Base-by-base conservation (phyloP, 805 yeast species). In the Lipomyces sp. region DNA sequence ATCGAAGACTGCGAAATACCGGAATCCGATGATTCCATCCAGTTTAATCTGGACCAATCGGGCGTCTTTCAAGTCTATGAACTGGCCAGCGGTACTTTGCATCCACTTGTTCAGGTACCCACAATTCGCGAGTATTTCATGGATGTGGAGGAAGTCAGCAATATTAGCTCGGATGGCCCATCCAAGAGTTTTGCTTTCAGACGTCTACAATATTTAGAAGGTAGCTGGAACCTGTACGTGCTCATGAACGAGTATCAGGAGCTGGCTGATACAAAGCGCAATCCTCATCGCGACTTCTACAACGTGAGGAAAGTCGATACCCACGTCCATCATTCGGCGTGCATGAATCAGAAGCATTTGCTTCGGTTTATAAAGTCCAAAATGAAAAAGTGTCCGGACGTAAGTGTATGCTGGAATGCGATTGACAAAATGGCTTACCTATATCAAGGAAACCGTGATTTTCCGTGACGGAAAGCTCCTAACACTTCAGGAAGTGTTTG, bases 291-390 rank as follows among this genome's bases (percentile, higher is more conserved):
- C 77, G 99, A 94, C 78, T 95, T 94, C 76, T 94, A 94, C 80
- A 94, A 94, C 75, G 97, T 92, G 55, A 86, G 98, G 80, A 94
- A 94, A 77, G 98, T 95, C 50, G 99, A 94, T 76, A 95, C 98
- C 24, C 99, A 95, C 82, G 97, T 95, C 73, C 99, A 95, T 77
- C 99, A 96, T 77, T 90, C 97, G 8, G 99, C 99, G 10, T 93
- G 98, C 78, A 96, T 96, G 98, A 96, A 96, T 75, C 99, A 95
- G 80, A 95, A 95, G 79, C 99, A 95, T 80, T 81, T 95, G 73
- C 82, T 95, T 71, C 88, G 99, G 74, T 95, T 91, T 77, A 95
- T 95, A 78, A 95, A 95, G 79, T 91, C 92, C 77, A 95, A 95
- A 80, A 87, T 95, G 79, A 92, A 94, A 80, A 90, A 91, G 66